Conservation (phyloP, 2,329 filamentous ascomycete genomes). For the Neonectria punicea region DNA sequence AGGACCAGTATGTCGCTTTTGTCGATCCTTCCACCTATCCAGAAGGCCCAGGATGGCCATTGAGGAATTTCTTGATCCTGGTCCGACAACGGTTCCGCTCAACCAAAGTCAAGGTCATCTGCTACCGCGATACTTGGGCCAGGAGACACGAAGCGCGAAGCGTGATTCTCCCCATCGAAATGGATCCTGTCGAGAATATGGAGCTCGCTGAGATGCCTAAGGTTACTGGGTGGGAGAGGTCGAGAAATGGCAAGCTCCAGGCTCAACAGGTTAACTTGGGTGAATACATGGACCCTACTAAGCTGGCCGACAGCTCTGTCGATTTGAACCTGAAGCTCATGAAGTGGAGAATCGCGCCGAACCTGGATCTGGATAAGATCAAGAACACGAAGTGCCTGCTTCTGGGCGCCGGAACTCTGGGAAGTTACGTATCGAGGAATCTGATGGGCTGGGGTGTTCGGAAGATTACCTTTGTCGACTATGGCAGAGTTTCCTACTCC, state of each 20-base stretch:
- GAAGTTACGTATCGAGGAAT: slow-evolving; percentile 92
- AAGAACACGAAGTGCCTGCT: slow-evolving; percentile 91
- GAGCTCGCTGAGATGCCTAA: slow-evolving; percentile 76
- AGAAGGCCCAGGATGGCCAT: slow-evolving; percentile 89
- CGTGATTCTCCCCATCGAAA: slow-evolving; percentile 76
- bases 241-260: slow-evolving; percentile 79
- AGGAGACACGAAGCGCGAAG: slow-evolving; percentile 84
- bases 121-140: slow-evolving; percentile 86
- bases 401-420: slow-evolving; percentile 91
- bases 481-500: slow-evolving; percentile 91
- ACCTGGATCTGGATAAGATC: slow-evolving; percentile 86
- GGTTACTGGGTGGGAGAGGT: slow-evolving; percentile 94
- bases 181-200: slow-evolving; percentile 59
- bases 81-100: slow-evolving; percentile 85
- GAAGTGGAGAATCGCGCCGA: slow-evolving; percentile 96
- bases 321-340: slow-evolving; percentile 97
- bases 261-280: slow-evolving; percentile 84
- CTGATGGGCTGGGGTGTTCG: slow-evolving; percentile 95
- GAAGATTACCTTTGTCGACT: slow-evolving; percentile 96
- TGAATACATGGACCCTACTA: slow-evolving; percentile 91
- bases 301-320: slow-evolving; percentile 91
- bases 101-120: slow-evolving; percentile 82
- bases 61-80: slow-evolving; percentile 88
- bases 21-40: slow-evolving; percentile 92
- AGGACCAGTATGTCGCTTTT: slow-evolving; percentile 87